These are phyloP conservation scores for Ballota nigra DNA, from an alignment of 257 asterid species.

Conservation along the genomic window DNA sequence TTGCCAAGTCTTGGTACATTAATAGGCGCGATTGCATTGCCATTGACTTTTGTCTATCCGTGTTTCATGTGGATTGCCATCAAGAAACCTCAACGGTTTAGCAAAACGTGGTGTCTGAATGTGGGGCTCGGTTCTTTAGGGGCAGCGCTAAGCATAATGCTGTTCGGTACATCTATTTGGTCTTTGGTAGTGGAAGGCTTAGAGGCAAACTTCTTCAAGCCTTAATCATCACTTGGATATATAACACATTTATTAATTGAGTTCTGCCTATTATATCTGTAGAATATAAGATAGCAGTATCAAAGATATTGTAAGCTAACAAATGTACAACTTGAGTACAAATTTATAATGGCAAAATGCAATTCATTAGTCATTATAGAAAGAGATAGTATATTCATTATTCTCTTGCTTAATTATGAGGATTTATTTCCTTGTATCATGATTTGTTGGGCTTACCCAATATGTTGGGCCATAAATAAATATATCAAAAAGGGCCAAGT, in stretches of 20 bases:
- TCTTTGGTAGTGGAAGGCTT: conserved; percentile 47
- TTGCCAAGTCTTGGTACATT: conserved; percentile 48
- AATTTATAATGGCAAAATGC: neutral
- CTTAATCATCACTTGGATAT: conserved; percentile 15
- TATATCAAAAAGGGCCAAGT: no score
- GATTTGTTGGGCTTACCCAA: no score
- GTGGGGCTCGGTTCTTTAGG: conserved; percentile 50
- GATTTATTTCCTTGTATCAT: no score
- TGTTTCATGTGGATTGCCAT: conserved; percentile 73
- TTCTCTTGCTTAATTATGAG: no score
- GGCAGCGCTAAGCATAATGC: conserved; percentile 23
- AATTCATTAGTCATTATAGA: no score
- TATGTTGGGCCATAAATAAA: no score
- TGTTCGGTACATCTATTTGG: conserved; percentile 48
- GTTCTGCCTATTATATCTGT: neutral
- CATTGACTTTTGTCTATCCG: conserved; percentile 57
- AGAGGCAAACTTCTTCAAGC: conserved; percentile 59
- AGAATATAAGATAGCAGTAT: no score
- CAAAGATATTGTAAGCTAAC: neutral
- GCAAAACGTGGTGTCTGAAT: conserved; percentile 51
- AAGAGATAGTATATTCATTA: no score
- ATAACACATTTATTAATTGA: neutral
- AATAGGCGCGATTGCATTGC: conserved; percentile 53
- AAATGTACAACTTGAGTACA: conserved; percentile 8
- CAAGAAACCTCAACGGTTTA: conserved; percentile 37